phyloP scores from a whole-genome alignment of 768 basidiomycete genomes.

The Pisolithus tinctorius region DNA sequence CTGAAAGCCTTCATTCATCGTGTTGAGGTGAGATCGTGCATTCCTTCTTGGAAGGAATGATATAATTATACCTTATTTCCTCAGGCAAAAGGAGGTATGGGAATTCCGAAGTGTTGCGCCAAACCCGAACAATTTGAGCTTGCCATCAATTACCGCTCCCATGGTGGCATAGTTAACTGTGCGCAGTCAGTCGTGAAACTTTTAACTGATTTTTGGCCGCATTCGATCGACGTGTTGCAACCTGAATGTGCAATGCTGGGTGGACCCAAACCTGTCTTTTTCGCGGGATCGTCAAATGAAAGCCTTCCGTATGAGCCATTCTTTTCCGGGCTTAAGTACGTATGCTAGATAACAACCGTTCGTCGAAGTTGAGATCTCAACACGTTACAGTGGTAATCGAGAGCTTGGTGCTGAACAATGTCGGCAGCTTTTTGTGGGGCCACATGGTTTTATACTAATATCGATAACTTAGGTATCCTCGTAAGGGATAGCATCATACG shows the following conservation, averaged over 20 bases:
- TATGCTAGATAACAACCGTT: not conserved
- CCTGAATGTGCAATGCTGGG: slow-evolving; percentile 49
- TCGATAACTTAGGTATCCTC: slow-evolving; percentile 47
- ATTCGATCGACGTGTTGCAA: slow-evolving; percentile 53
- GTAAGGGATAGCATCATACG: slow-evolving; percentile 55
- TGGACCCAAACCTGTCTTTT: slow-evolving; percentile 54
- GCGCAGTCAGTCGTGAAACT: slow-evolving; percentile 61
- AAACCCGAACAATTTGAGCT: slow-evolving; percentile 42
- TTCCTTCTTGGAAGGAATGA: slow-evolving; percentile 9
- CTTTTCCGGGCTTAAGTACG: slow-evolving; percentile 43
- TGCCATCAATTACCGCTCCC: slow-evolving; percentile 60
- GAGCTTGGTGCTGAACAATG: slow-evolving; percentile 66
- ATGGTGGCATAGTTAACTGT: slow-evolving; percentile 66
- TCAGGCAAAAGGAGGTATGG: not conserved
- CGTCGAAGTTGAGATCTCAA: slow-evolving; percentile 5
- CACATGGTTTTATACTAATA: not conserved
- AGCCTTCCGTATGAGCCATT: slow-evolving; percentile 46
- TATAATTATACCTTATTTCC: not conserved
- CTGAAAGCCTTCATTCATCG: slow-evolving; percentile 61
- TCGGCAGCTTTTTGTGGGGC: slow-evolving; percentile 17
- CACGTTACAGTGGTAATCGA: slow-evolving; percentile 34
- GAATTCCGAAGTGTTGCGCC: slow-evolving; percentile 6
- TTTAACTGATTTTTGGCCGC: slow-evolving; percentile 53
- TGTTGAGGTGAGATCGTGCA: slow-evolving; percentile 42
- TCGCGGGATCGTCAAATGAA: slow-evolving; percentile 41